Evolutionary conservation across 2,329 filamentous ascomycete genomes (phyloP), one percentile per base, ranked within the genome.

Genomic region (Trichophyton simii): DNA sequence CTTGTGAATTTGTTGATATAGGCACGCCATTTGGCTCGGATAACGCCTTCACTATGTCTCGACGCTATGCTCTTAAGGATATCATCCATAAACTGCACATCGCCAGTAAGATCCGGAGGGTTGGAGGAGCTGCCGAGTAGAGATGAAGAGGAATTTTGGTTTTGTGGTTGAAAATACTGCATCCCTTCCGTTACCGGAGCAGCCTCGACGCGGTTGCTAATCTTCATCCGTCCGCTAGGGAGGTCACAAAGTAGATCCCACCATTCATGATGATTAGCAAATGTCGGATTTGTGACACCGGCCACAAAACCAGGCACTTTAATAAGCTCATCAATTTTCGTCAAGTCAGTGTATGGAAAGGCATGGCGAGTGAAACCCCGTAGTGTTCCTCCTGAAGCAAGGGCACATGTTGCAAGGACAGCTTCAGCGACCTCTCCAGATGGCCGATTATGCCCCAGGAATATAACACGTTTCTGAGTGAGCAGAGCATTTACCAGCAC

Each of bases 261-360:
- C 94, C 94, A 99, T 72, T 96, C 91, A 0, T 88, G 89, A 69
- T 97, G 92, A 69, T 91, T 85, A 64, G 92, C 91, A 72, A 99
- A 99, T 0, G 91, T 92, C 4, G 94, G 94, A 71, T 99, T 99
- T 1, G 92, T 99, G 46, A 99, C 94, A 62, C 94, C 94, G 2
- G 94, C 94, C 68, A 99, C 96, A 74, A 99, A 99, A 1, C 94
- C 94, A 5, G 94, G 92, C 0, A 99, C 94, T 68, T 95, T 92
- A 57, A 99, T 81, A 9, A 99, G 82, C 71, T 97, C 94, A 67
- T 99, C 94, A 63, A 99, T 91, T 76, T 99, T 99, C 65, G 91
- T 96, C 50, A 99, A 80, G 76, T 99, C 94, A 0, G 94, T 99
- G 71, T 99, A 99, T 1, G 94, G 94, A 71, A 99, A 99, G 0